phyloP scores from a whole-genome alignment of 805 yeast genomes.

The Saccharomycopsis oosterbeekiorum region DNA sequence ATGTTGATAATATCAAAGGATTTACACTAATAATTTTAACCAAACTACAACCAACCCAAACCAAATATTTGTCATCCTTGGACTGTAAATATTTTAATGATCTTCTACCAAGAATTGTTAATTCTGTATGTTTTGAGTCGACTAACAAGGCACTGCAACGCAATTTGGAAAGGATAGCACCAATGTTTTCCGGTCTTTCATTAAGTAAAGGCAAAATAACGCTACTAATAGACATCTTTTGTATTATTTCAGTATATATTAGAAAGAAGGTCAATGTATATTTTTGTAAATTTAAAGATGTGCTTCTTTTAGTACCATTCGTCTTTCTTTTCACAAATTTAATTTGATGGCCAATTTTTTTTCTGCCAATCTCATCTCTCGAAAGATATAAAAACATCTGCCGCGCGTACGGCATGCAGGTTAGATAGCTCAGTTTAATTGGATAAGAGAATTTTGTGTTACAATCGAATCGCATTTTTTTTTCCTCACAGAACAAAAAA shows the following conservation, averaged over 20 bases:
- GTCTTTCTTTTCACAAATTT: too few species aligned
- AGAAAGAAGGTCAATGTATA: background rate
- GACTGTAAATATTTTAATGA: conserved; percentile 8
- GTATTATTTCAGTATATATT: too few species aligned
- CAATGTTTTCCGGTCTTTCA: conserved; percentile 8
- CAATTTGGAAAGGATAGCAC: conserved; percentile 1
- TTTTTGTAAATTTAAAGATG: too few species aligned
- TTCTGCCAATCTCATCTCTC: background rate
- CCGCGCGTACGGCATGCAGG: background rate
- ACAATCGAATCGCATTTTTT: too few species aligned
- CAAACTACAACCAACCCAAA: conserved; percentile 15
- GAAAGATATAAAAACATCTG: too few species aligned
- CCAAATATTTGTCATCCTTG: conserved; percentile 2
- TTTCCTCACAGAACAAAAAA: too few species aligned
- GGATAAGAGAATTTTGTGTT: too few species aligned
- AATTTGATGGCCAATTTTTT: too few species aligned
- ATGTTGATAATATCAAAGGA: conserved; percentile 30
- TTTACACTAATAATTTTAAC: conserved; percentile 21
- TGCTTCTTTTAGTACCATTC: too few species aligned
- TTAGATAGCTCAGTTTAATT: too few species aligned
- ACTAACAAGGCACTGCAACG: conserved; percentile 1
- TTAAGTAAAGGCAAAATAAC: conserved; percentile 11
- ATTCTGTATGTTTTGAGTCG: conserved; percentile 3
- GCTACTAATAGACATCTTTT: conserved; percentile 11
- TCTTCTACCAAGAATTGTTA: conserved; percentile 6